A percentile compares a stretch with the other conserved stretches of the same genome.
Evolutionary conservation across 2,329 filamentous ascomycete genomes (phyloP).

Genomic region (Dichotomopilus funicola): DNA sequence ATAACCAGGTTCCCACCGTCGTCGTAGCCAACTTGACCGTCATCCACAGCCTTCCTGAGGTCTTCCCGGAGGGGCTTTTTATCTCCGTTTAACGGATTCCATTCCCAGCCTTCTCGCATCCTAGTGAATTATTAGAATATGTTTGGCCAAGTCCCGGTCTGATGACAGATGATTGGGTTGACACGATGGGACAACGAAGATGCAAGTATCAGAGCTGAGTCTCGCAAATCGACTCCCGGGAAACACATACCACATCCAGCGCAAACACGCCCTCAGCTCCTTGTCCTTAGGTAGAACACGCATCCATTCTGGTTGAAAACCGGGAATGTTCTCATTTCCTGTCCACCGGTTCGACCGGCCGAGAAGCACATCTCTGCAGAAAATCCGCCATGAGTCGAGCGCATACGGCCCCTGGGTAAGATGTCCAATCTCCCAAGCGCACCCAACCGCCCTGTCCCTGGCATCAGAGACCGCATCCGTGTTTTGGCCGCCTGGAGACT

Average conservation of each 20-base stretch:
- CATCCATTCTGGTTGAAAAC: conserved; percentile 86
- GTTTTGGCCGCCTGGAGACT: background rate
- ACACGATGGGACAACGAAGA: background rate
- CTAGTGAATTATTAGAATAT: conserved; percentile 4
- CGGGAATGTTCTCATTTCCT: conserved; percentile 43
- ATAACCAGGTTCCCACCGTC: conserved; percentile 43
- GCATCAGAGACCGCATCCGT: conserved; percentile 16
- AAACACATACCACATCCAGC: conserved; percentile 65
- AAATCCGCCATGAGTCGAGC: conserved; percentile 87
- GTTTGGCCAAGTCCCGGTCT: background rate
- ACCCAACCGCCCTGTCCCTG: conserved; percentile 22
- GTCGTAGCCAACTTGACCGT: conserved; percentile 52
- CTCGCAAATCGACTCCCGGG: too few species aligned
- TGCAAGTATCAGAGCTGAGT: background rate
- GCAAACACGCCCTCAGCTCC: conserved; percentile 76
- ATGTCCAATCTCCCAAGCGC: conserved; percentile 78
- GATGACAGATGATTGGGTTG: background rate
- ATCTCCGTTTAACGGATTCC: conserved; percentile 67
- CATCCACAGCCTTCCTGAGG: conserved; percentile 50
- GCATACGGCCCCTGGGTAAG: conserved; percentile 78
- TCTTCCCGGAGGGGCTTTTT: conserved; percentile 46
- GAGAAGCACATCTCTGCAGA: conserved; percentile 74
- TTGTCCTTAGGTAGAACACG: conserved; percentile 77
- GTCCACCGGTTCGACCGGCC: conserved; percentile 61
- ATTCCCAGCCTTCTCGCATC: conserved; percentile 77